Base-by-base conservation (phyloP, 2,329 filamentous ascomycete species). In the Xylariaceae sp. region DNA sequence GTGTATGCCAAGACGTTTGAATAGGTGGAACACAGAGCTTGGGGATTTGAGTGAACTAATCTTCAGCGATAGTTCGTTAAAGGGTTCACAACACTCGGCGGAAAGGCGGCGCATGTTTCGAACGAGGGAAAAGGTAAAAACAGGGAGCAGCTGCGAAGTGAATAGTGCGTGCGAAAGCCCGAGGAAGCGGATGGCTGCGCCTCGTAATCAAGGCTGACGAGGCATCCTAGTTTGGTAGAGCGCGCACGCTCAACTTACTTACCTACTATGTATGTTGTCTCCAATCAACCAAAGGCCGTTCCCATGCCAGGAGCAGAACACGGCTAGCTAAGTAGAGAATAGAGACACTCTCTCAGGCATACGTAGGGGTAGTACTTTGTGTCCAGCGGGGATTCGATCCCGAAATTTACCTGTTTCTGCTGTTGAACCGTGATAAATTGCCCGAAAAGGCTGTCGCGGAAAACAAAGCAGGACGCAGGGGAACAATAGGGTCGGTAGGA, bases 191-290 rank as follows among this genome's bases (percentile, higher is more conserved):
- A 40, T 55, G 60, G 44, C 51, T 63, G 61, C 55, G 62, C 61
- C 59, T 49, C 54, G 32, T 44, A 22, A 44, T 61, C 60, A 61
- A 67, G 64, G 66, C 65, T 66, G 61, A 65, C 65, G 49, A 60
- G 65, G 62, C 64, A 63, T 54, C 56, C 55, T 58, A 53, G 32
- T 42, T 26, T n/a, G 36, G 47, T 56, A 53, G 54, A 54, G 41
- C 52, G 52, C 57, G 45, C 49, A 51, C 56, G 37, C 42, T 47
- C 37, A 16, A 19, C 16, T 49, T 43, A 29, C 4, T 3, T 34
- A 34, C 32, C 32, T 34, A 34, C 13, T 15, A 34, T 13, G 32
- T 10, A 34, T 5, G 13, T 15, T 34, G 10, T 10, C 32, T 34
- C 10, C 29, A 4, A 2, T 15, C 10, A 34, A 34, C 32, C 32